Evolutionary conservation across 352 stramenopile species (phyloP), one percentile per base, ranked within the genome.

Genomic region (Pythium angustatum): DNA sequence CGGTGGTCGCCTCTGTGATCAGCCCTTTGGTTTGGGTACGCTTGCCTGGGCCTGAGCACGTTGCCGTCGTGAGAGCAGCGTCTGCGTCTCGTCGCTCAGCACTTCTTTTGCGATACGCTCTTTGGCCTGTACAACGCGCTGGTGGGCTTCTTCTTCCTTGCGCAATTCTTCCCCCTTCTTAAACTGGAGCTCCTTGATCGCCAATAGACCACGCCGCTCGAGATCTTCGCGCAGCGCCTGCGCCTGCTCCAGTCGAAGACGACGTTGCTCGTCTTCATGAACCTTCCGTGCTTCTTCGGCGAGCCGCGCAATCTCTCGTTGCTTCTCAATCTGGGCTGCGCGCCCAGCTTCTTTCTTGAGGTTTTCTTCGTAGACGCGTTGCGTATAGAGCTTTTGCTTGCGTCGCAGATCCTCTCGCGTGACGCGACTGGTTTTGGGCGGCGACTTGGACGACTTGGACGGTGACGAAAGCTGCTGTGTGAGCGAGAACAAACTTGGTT

Each of bases 131-230:
- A 52, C 28, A n/a, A 84, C 47, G 1, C 76, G 70, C 43, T 73
- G 52, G 17, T 64, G 53, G 5, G 48, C 62, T 17, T 71, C 64
- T n/a, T 84, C 67, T 45, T 81, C 65, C 30, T 77, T 76, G 8
- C 75, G 70, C 1, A 77, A 3, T 30, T 81, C 76, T 10, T 83
- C 68, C 21, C 80, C 68, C 44, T 87, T 87, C 53, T 82, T 81
- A 14, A 58, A 52, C 54, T 86, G 76, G 2, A 78, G 59, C 26
- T 83, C 72, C 19, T 54, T 72, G 49, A 83, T 80, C 4, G 76
- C 77, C 1, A 75, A 36, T 12, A 82, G 33, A 0, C 73, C 76
- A 1, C 76, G 73, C 0, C 76, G 73, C 15, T 81, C 73, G 15
- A 83, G 31, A 38, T 82, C 76, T 11, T 82, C 74, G 4, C 71